Evolutionary conservation across 73 alveolate genomes (phyloP), one percentile per base, ranked within the genome.

Genomic region (Paramecium tetraurelia): DNA sequence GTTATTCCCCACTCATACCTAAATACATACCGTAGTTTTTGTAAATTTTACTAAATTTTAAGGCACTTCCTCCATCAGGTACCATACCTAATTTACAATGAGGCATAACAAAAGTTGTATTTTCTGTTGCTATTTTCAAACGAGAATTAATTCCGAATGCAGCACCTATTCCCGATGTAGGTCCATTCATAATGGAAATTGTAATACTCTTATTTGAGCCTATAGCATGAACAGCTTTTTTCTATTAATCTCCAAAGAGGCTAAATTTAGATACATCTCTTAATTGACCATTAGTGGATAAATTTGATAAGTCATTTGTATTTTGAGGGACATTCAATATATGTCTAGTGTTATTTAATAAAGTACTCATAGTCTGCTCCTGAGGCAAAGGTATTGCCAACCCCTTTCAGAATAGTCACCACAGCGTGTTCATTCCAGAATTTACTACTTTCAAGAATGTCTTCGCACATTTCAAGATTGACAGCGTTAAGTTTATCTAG

Each of bases 31-130:
- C 94, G 27, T 2, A 85, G 16, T 93, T 93, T 20, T 71, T 1
- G 27, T 84, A 86, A 36, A 41, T 4, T 41, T 86, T 33, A 11
- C 77, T 20, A 40, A 93, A 71, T 27, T 27, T 77, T 35, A 31
- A 43, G 7, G 93, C 63, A n/a, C 96, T 20, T 6, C 95, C 96
- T 29, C 88, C 85, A 92, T 93, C 96, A 40, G 96, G 93, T 27
- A 93, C 84, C 38, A 41, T 43, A 3, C 96, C 96, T n/a, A 93
- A 33, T 92, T 22, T 36, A 41, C 86, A 77, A 48, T 93, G 93
- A 8, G 96, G 96, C 96, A 93, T 93, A 7, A 92, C 35, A 92
- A 93, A 93, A 10, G 10, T n/a, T 29, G 96, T 38, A 11, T 58
- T 90, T 58, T 93, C 96, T 20, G 95, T 70, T 20, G 94, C 95